Conservation (phyloP, 768 basidiomycete genomes). For the Suillus weaverae region DNA sequence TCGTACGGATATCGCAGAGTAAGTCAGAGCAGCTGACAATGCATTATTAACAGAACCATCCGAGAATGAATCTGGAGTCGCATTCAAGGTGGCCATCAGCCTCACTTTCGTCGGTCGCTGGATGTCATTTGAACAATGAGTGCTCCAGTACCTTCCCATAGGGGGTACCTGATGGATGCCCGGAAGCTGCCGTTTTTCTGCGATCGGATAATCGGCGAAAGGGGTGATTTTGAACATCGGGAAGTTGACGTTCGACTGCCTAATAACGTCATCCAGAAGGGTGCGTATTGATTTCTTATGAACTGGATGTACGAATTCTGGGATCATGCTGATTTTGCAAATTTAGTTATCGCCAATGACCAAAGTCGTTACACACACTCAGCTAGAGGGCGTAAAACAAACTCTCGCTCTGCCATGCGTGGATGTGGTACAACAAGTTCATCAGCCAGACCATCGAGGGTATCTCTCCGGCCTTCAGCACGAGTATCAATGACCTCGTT, state of each 20-base stretch:
- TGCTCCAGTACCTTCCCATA: constrained; percentile 26
- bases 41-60: constrained; percentile 69
- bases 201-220: constrained; percentile 58
- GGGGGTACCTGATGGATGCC: constrained; percentile 17
- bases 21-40: constrained; percentile 52
- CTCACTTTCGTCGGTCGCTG: constrained; percentile 45
- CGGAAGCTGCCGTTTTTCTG: constrained; percentile 12
- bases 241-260: constrained; percentile 31
- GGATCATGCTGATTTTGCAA: constrained; percentile 65
- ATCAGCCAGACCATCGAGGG: constrained; percentile 54
- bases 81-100: constrained; percentile 91
- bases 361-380: constrained; percentile 58
- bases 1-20: constrained; percentile 46
- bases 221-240: constrained; percentile 75
- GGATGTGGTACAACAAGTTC: constrained; percentile 87
- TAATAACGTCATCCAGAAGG: constrained; percentile 45
- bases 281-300: constrained; percentile 45
- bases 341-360: constrained; percentile 1
- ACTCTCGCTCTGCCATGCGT: constrained; percentile 80
- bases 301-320: constrained; percentile 67
- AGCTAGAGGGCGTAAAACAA: constrained; percentile 82
- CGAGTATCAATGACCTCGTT: constrained; percentile 58
- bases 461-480: constrained; percentile 33
- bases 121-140: constrained; percentile 18
- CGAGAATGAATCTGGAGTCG: constrained; percentile 95